phyloP scores from a whole-genome alignment of 192 early-diverging fungal species.

The Dissophora ornata region DNA sequence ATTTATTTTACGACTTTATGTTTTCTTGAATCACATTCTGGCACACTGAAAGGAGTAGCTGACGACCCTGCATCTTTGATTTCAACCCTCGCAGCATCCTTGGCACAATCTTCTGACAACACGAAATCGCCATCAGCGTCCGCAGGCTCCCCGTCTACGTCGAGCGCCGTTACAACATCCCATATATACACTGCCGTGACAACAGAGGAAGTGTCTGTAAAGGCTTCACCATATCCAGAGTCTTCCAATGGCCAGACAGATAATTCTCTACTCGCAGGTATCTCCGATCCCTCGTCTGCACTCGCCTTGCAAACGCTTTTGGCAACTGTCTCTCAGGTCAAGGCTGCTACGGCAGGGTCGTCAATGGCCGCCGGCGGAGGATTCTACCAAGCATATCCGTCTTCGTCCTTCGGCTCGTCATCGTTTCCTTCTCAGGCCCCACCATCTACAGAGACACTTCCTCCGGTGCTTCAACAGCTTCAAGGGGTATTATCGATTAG shows the following conservation, averaged over 20 bases:
- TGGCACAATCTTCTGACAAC: slow-evolving; percentile 5
- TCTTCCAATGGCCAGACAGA: background rate
- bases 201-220: too few species aligned
- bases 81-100: slow-evolving; percentile 24
- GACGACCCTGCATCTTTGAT: slow-evolving; percentile 24
- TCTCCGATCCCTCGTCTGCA: slow-evolving; percentile 42
- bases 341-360: slow-evolving; percentile 10
- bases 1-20: too few species aligned
- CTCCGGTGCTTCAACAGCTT: slow-evolving; percentile 44
- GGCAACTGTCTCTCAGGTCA: slow-evolving; percentile 41
- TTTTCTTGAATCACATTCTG: too few species aligned
- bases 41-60: background rate
- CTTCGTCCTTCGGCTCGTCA: background rate
- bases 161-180: background rate
- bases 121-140: slow-evolving; percentile 8
- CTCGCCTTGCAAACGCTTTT: slow-evolving; percentile 41
- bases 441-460: slow-evolving; percentile 1
- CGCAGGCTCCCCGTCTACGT: too few species aligned
- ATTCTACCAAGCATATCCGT: background rate
- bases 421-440: background rate
- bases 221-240: background rate
- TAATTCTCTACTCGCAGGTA: slow-evolving; percentile 25
- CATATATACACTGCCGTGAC: too few species aligned
- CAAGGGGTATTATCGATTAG: slow-evolving; percentile 50
- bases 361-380: background rate